Base-by-base conservation (phyloP, 2,329 filamentous ascomycete genomes). In the Penicillium glabrum region DNA sequence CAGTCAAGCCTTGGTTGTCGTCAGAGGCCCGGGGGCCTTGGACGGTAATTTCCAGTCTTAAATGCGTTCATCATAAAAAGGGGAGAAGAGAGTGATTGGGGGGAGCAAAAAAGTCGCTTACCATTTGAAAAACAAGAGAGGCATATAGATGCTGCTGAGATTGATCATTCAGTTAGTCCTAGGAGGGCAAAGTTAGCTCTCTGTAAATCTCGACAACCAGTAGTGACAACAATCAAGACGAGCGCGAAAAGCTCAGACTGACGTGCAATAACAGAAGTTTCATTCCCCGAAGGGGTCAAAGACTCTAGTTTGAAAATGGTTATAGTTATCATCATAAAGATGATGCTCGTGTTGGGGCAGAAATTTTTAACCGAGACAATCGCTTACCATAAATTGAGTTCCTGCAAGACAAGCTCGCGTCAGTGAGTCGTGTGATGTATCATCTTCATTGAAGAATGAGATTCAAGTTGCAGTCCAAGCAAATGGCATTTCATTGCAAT, bases 261-360 rank as follows among this genome's bases (percentile, higher is more conserved):
- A 95, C 90, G 89, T 93, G 87, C 85, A 87, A 90, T 85, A 82
- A 74, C 66, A 64, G 74, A 77, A 86, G 88, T 93, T 93, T 93
- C 90, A 93, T 88, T 83, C 80, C 82, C 86, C 61, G 56, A 82
- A 75, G 51, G 64, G 89, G 87, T 96, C 91, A 95, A 95, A 96
- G 91, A 96, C 91, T 96, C 91, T 96, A 96, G 90, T 93, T 93
- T 83, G 77, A 87, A 87, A 67, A 53, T 85, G 89, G 89, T 91
- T 88, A 80, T 81, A 75, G 76, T 79, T 91, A 87, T 93, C 90
- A 93, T 93, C 90, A 91, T 73, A 75, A 78, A 63, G 77, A 80
- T 72, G 46, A 62, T 53, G 61, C 46, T 56, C 57, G 55, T 61
- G 57, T 51, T 55, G 45, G 48, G 24, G 53, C 56, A 51, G 26